Evolutionary conservation across 169 alveolate genomes (phyloP).

Genomic region (Cryptosporidium bovis): DNA sequence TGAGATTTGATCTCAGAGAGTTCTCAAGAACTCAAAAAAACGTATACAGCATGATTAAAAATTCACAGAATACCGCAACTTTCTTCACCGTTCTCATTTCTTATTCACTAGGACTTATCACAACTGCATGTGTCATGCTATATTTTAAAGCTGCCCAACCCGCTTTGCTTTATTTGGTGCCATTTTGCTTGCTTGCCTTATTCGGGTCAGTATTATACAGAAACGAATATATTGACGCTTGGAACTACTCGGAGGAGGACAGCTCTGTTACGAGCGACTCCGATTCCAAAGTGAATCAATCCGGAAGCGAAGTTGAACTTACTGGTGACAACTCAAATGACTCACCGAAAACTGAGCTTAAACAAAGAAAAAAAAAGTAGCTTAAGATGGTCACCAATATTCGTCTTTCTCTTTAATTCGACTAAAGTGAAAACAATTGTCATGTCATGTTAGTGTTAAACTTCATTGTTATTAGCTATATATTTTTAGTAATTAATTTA

Average conservation of each 20-base stretch:
- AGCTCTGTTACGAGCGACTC: neutral
- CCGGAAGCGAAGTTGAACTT: neutral
- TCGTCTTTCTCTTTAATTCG: too few species aligned
- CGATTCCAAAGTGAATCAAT: slow-evolving; percentile 55
- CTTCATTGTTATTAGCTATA: too few species aligned
- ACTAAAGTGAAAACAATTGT: too few species aligned
- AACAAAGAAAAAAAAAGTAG: neutral
- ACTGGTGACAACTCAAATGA: neutral
- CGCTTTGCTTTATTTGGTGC: slow-evolving; percentile 94
- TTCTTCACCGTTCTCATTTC: slow-evolving; percentile 84
- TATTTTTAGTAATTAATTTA: too few species aligned
- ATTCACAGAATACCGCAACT: slow-evolving; percentile 63
- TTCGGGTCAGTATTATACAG: slow-evolving; percentile 78
- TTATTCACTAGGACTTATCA: slow-evolving; percentile 87
- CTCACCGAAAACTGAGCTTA: neutral
- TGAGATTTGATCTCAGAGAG: slow-evolving; percentile 87
- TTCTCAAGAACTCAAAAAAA: slow-evolving; percentile 73
- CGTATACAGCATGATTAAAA: slow-evolving; percentile 45
- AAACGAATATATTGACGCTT: slow-evolving; percentile 74
- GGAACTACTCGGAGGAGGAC: slow-evolving; percentile 56
- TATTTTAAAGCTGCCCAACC: slow-evolving; percentile 90
- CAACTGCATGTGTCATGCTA: slow-evolving; percentile 89
- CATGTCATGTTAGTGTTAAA: too few species aligned
- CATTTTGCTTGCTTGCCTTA: slow-evolving; percentile 84
- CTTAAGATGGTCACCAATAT: neutral